Conservation (phyloP, 2,329 filamentous ascomycete genomes). For the Aspergillus sp. region DNA sequence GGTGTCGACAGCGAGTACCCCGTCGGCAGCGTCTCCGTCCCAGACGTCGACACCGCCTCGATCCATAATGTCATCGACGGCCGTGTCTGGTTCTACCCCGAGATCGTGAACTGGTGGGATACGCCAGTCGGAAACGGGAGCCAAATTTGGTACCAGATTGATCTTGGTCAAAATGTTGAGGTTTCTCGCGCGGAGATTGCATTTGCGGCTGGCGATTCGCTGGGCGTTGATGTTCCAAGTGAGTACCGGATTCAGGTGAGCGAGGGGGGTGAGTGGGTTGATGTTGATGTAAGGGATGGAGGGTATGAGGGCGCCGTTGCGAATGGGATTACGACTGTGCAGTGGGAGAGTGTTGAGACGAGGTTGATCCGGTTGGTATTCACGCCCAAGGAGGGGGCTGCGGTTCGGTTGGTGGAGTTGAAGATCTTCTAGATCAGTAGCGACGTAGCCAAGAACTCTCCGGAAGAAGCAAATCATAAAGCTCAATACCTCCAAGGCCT, state of each 20-base stretch:
- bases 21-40: conserved; percentile 22
- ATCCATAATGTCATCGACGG: conserved; percentile 28
- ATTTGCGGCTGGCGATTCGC: conserved; percentile 22
- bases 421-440: conserved; percentile 17
- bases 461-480: too few species aligned
- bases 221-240: conserved; percentile 20
- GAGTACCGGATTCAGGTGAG: conserved; percentile 21
- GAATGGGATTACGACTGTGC: conserved; percentile 25
- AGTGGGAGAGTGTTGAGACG: conserved; percentile 18
- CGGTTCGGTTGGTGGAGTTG: conserved; percentile 25
- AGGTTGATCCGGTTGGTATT: conserved; percentile 21
- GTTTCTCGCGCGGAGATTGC: conserved; percentile 23
- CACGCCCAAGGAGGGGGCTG: conserved; percentile 15
- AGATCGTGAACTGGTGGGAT: conserved; percentile 28
- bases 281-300: conserved; percentile 14
- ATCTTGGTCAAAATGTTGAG: conserved; percentile 13
- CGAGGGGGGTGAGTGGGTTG: conserved; percentile 17
- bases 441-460: too few species aligned
- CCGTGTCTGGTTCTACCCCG: conserved; percentile 25
- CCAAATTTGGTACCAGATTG: conserved; percentile 26
- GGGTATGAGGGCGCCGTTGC: conserved; percentile 13
- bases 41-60: conserved; percentile 6
- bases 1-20: conserved; percentile 16
- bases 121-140: conserved; percentile 25
- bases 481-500: not conserved